Conservation (phyloP, 1,139 yeast species). For the Zygoascus sp. region DNA sequence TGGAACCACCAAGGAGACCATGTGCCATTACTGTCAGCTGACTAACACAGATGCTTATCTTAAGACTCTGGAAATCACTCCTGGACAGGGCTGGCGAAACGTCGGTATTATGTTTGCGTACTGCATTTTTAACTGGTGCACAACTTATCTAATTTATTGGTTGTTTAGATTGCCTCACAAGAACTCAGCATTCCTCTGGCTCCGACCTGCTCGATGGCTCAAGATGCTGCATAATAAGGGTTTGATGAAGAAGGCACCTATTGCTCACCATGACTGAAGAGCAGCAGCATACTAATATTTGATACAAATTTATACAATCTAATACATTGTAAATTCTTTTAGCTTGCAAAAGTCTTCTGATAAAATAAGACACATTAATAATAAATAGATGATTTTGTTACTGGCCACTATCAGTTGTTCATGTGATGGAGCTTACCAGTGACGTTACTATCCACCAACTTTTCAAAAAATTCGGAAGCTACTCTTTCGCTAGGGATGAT, state of each 20-base stretch:
- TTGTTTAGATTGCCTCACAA: slow-evolving; percentile 67
- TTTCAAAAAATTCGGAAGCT: not conserved
- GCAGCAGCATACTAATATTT: too few relatives aligned
- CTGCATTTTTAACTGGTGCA: slow-evolving; percentile 49
- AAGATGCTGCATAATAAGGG: not conserved
- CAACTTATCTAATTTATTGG: slow-evolving; percentile 61
- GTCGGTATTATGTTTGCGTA: slow-evolving; percentile 57
- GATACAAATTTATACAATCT: not conserved
- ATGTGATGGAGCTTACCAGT: not conserved
- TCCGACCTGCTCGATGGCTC: slow-evolving; percentile 3
- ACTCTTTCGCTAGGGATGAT: not conserved
- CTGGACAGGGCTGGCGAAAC: slow-evolving; percentile 57
- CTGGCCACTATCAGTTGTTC: too few relatives aligned
- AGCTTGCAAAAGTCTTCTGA: too few relatives aligned
- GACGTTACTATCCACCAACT: too few relatives aligned
- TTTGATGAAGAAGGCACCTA: not conserved
- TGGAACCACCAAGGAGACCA: slow-evolving; percentile 26
- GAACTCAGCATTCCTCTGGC: slow-evolving; percentile 16
- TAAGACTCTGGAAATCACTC: slow-evolving; percentile 39
- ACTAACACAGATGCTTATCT: slow-evolving; percentile 43
- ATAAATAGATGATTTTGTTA: too few relatives aligned
- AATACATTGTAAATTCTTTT: too few relatives aligned
- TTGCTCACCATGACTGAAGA: not conserved
- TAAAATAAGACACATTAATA: too few relatives aligned
- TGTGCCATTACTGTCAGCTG: slow-evolving; percentile 48